phyloP scores from a whole-genome alignment of 139 green algal genomes.

The Tetradesmus lagerheimii region DNA sequence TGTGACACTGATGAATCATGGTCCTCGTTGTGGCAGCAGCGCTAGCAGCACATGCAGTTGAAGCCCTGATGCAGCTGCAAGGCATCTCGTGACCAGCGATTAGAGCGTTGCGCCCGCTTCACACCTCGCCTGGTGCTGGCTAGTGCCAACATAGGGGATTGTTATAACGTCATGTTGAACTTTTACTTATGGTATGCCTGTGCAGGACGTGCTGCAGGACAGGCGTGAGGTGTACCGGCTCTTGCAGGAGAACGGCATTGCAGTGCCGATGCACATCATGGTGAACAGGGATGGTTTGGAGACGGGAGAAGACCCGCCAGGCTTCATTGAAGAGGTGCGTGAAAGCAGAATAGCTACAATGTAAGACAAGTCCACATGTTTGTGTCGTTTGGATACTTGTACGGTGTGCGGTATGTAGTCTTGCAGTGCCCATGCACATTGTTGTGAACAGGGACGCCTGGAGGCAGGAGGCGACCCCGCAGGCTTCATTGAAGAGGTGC shows the following conservation, averaged over 20 bases:
- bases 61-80: too few species aligned
- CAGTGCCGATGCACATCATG: constrained; percentile 91
- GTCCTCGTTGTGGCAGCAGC: not conserved
- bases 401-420: not conserved
- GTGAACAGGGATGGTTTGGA: constrained; percentile 79
- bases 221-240: constrained; percentile 54
- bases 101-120: too few species aligned
- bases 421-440: constrained; percentile 92
- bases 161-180: not conserved
- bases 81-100: too few species aligned
- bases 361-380: too few species aligned
- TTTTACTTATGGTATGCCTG: not conserved
- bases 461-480: constrained; percentile 59
- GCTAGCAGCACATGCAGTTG: not conserved
- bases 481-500: constrained; percentile 87
- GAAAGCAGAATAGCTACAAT: too few species aligned
- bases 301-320: constrained; percentile 61
- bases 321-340: constrained; percentile 86
- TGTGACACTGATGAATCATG: too few species aligned
- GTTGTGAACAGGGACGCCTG: constrained; percentile 84
- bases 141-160: too few species aligned
- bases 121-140: too few species aligned
- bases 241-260: constrained; percentile 69
- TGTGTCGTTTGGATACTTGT: too few species aligned
- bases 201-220: constrained; percentile 92